Evolutionary conservation across 2,329 filamentous ascomycete genomes (phyloP), one percentile per base, ranked within the genome.

Genomic region (Xylariaceae sp.): DNA sequence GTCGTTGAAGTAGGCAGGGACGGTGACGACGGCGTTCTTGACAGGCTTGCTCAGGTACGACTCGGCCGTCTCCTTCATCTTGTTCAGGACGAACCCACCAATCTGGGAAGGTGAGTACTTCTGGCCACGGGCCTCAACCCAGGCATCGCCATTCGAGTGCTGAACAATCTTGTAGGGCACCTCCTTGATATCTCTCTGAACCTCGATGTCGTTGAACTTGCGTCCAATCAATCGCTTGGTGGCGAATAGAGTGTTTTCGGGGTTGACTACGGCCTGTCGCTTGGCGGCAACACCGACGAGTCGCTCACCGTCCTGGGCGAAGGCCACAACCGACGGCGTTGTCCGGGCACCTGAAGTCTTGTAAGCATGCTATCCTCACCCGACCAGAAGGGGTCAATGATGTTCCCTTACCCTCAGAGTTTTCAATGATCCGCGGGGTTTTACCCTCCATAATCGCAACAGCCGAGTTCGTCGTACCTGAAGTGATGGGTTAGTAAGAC

Each of bases 51-150:
- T 79, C 47, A 94, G 77, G 70, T 93, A 94, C 43, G 83, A 73
- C 72, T 95, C 89, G 47, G 90, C 90, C 33, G 90, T 96, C 75
- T 95, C 90, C 80, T 94, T 95, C 90, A 95, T 95, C 79, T 96
- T 95, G 65, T 88, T 82, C 54, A 96, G 77, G 48, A 95, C 75
- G 65, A 95, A 94, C 58, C 89, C 90, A 76, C 90, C 90, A 46
- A 96, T 86, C 67, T 96, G 90, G n/a, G 89, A 94, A 37, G 90
- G 90, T 47, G 89, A 95, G 75, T 95, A 95, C 65, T 89, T 94
- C 67, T 95, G 80, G 58, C 81, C 88, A 51, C 88, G 87, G 52
- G 89, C 85, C 65, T 89, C 79, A 45, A 96, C 83, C 90, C 90
- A 95, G 44, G 90, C 90, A 59, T 95, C 90, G 52, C 90, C 90